Conservation (phyloP, 345 rosid genomes). For the Gossypium mustelinum region DNA sequence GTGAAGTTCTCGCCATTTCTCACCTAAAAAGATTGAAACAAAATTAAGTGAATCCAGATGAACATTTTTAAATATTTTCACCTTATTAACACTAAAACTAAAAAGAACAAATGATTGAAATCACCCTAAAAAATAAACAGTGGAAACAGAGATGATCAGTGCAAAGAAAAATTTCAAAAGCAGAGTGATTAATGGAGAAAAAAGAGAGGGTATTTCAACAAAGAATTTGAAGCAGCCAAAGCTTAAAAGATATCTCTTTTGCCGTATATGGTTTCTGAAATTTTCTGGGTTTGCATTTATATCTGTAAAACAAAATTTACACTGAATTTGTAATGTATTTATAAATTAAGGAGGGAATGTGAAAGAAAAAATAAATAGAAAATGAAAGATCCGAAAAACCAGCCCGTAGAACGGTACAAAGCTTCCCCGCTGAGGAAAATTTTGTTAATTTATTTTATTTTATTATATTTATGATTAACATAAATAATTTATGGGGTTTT, state of each 20-base stretch:
- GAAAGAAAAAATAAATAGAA: not conserved
- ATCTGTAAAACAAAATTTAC: not conserved
- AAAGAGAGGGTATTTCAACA: not conserved
- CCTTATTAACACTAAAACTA: not conserved
- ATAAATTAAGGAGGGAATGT: not conserved
- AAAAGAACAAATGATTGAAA: not conserved
- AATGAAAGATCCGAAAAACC: not conserved
- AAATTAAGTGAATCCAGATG: not conserved
- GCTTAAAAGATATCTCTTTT: no score
- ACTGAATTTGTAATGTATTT: not conserved
- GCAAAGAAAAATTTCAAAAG: not conserved
- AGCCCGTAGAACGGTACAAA: not conserved
- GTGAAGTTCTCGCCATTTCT: constrained; percentile 58
- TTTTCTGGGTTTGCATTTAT: not conserved
- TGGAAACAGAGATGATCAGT: constrained; percentile 4
- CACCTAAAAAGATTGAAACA: constrained; percentile 22
- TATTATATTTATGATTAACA: not conserved
- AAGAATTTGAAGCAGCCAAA: not conserved
- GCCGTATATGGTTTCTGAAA: no score
- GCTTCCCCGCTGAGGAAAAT: not conserved
- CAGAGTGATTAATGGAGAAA: not conserved
- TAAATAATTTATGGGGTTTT: no score
- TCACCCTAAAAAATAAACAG: no score
- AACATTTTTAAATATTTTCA: not conserved
- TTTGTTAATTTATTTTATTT: not conserved